phyloP scores from a whole-genome alignment of 371 early-diverging fungal species.

The Actinomortierella wolfii region DNA sequence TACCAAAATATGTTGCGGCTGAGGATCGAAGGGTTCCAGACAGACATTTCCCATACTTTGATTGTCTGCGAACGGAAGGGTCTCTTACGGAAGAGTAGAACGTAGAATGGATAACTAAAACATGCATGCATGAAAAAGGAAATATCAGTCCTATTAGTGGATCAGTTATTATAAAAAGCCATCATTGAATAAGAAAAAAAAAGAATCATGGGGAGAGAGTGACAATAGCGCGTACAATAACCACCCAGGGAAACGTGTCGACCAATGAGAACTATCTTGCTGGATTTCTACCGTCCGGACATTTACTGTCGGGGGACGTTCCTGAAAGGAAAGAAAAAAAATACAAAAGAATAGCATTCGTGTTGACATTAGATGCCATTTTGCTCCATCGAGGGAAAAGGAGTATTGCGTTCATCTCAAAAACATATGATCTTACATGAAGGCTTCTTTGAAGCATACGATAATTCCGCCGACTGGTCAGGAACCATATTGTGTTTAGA shows the following conservation, averaged over 20 bases:
- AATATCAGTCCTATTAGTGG: too few species aligned
- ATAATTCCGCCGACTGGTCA: slow-evolving; percentile 34
- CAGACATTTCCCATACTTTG: slow-evolving; percentile 37
- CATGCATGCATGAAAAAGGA: too few species aligned
- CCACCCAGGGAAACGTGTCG: slow-evolving; percentile 21
- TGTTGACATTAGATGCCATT: too few species aligned
- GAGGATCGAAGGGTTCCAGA: slow-evolving; percentile 44
- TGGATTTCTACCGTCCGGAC: slow-evolving; percentile 29
- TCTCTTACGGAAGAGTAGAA: slow-evolving; percentile 12
- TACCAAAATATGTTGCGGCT: slow-evolving; percentile 45
- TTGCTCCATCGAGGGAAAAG: too few species aligned
- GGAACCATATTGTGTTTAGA: slow-evolving; percentile 32
- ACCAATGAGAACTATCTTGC: slow-evolving; percentile 25
- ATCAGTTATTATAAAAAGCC: too few species aligned
- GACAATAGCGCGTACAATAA: slow-evolving; percentile 14
- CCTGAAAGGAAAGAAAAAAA: slow-evolving; percentile 1
- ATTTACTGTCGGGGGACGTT: slow-evolving; percentile 18
- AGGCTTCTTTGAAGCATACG: slow-evolving; percentile 19
- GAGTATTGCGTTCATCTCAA: too few species aligned
- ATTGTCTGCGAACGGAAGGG: too few species aligned
- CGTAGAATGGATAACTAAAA: slow-evolving; percentile 18
- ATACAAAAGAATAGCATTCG: too few species aligned
- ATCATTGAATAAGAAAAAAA: too few species aligned
- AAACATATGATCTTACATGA: background rate
- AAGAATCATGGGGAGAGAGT: background rate